Evolutionary conservation across 495 filamentous ascomycete genomes (phyloP), one percentile per base, ranked within the genome.

Genomic region (Annulohypoxylon bovei): DNA sequence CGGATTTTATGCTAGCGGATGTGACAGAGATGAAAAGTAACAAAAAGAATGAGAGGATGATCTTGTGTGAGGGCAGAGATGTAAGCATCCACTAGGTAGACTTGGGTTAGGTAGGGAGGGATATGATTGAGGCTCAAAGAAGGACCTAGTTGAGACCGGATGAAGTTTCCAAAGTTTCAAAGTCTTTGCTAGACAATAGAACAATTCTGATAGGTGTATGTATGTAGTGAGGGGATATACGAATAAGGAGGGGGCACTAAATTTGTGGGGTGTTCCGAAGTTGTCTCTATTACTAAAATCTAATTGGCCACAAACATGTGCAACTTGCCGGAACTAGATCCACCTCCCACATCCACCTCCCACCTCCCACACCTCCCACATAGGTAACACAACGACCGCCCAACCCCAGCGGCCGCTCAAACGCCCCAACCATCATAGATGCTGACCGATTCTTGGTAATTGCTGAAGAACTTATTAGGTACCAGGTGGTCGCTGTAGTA

Each of bases 381-480:
- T 42, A n/a, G n/a, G n/a, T n/a, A 16, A 16, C 14, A 40, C 37
- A 40, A 40, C n/a, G n/a, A 12, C 12, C 37, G 37, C 14, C 37
- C 32, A 42, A 18, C 39, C n/a, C 39, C 39, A 42, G 8, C 39
- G 39, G 39, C n/a, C 39, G 20, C 18, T 25, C 22, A 25, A 5
- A 50, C 2, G 4, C 52, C 28, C 52, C 8, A 37, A 37, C 52
- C 14, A 33, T 20, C n/a, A n/a, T 33, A 28, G 28, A 11, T 68
- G 73, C 73, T 75, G 73, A 75, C 73, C 60, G 58, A 75, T 75
- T 30, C 42, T 75, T 75, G 58, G 67, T 75, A 75, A 75, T 75
- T 55, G 63, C 67, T 65, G 70, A 65, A 65, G 49, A 72, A 72
- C 60, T 22, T 11, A 23, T 14, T 22, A 60, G 37, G 16, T 11